Percentiles rank a stretch among this genome's conserved stretches.
Evolutionary conservation across 306 rosid genomes (phyloP).

Genomic region (Nissolia schottii): DNA sequence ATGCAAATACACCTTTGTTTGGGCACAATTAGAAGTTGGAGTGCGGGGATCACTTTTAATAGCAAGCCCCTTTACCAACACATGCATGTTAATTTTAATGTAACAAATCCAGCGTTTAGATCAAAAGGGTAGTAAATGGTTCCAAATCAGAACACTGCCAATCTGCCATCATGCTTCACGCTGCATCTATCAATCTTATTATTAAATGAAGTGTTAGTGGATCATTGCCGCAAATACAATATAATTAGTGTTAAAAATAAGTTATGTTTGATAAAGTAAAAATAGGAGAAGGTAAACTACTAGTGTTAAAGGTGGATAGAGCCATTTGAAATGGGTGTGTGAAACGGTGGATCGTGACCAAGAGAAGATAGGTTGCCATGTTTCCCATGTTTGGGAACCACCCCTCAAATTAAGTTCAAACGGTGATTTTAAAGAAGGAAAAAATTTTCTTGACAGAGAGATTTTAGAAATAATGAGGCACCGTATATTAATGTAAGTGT

Average conservation of each 20-base stretch:
- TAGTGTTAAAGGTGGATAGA: not conserved
- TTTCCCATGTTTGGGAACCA: not conserved
- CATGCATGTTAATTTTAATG: conserved; percentile 29
- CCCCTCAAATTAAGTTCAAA: too few species aligned
- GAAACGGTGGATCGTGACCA: not conserved
- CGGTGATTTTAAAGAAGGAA: too few species aligned
- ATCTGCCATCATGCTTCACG: not conserved
- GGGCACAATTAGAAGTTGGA: conserved; percentile 16
- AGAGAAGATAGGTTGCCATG: not conserved
- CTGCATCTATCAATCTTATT: not conserved
- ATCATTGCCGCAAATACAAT: not conserved
- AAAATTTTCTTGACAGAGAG: too few species aligned
- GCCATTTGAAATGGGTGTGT: not conserved
- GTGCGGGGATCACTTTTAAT: conserved; percentile 10
- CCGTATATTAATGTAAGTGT: too few species aligned
- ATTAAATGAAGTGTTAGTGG: not conserved
- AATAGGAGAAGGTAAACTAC: not conserved
- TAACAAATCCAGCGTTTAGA: conserved; percentile 14
- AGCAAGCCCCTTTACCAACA: conserved; percentile 18
- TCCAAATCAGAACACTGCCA: not conserved
- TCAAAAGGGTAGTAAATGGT: not conserved
- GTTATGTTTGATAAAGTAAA: not conserved
- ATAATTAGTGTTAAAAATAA: not conserved
- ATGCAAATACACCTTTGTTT: conserved; percentile 3
- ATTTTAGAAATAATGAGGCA: too few species aligned